Conservation (phyloP, 371 early-diverging fungal species). For the Thermomucor indicae-seudaticae region DNA sequence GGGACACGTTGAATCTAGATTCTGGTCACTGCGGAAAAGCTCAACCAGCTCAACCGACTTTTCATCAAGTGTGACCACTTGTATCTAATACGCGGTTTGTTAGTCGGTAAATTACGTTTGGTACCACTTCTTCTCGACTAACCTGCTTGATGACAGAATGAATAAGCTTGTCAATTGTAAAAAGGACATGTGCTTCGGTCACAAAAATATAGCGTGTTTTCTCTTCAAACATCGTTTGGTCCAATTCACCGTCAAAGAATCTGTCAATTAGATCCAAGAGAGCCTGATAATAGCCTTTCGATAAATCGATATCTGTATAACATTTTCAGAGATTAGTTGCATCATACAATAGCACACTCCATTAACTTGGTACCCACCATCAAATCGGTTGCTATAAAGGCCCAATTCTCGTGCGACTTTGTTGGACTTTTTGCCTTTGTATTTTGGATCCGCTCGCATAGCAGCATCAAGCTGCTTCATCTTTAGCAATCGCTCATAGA, state of each 20-base stretch:
- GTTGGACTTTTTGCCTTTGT: constrained; percentile 61
- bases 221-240: constrained; percentile 89
- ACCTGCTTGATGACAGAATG: constrained; percentile 80
- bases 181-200: constrained; percentile 80
- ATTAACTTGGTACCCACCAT: constrained; percentile 24
- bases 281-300: constrained; percentile 67
- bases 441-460: constrained; percentile 51
- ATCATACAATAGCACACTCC: background rate
- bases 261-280: constrained; percentile 74
- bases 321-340: background rate
- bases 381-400: constrained; percentile 55
- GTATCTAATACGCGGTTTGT: constrained; percentile 21
- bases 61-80: constrained; percentile 35
- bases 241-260: constrained; percentile 81
- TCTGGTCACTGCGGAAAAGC: constrained; percentile 29
- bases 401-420: constrained; percentile 82
- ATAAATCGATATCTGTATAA: constrained; percentile 42
- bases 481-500: constrained; percentile 76
- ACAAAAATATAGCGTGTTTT: constrained; percentile 79
- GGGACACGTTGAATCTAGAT: constrained; percentile 13
- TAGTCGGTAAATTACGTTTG: background rate
- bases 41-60: constrained; percentile 38
- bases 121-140: constrained; percentile 4
- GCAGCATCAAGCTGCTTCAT: constrained; percentile 72
- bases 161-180: constrained; percentile 86